Percentiles rank a stretch among this genome's conserved stretches.
These are phyloP conservation scores for Phylloporus sp. DNA, from an alignment of 1,284 basidiomycete genomes.

Conservation along the genomic window DNA sequence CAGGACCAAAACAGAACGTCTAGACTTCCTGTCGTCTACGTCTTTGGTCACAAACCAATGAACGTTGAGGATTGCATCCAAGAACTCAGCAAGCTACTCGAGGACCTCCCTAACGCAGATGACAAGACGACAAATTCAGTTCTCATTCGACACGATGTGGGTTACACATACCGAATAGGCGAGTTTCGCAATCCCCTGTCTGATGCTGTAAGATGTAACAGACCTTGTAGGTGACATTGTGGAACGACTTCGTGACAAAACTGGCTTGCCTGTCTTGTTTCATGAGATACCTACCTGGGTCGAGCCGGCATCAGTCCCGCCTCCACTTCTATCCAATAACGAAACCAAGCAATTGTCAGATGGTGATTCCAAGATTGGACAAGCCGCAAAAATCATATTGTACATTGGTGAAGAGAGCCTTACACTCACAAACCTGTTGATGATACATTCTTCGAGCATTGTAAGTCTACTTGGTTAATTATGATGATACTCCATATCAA, in stretches of 20 bases:
- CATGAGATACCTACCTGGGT: conserved; percentile 25
- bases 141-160: conserved; percentile 82
- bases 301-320: conserved; percentile 23
- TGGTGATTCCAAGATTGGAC: conserved; percentile 4
- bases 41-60: conserved; percentile 76
- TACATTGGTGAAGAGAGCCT: conserved; percentile 90
- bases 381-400: conserved; percentile 55
- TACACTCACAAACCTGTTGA: conserved; percentile 84
- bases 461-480: conserved; percentile 29
- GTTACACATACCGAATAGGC: conserved; percentile 79
- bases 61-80: conserved; percentile 60
- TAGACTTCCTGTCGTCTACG: conserved; percentile 84
- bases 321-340: not conserved
- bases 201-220: not conserved
- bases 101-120: conserved; percentile 17
- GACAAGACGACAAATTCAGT: conserved; percentile 37
- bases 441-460: conserved; percentile 67
- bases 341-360: not conserved
- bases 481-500: not conserved
- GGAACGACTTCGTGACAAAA: conserved; percentile 37
- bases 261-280: conserved; percentile 25
- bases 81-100: conserved; percentile 49
- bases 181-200: conserved; percentile 16
- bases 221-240: conserved; percentile 47
- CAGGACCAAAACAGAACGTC: conserved; percentile 61